Evolutionary conservation across 192 early-diverging fungal genomes (phyloP).

Genomic region (Gryganskiella cystojenkinii): DNA sequence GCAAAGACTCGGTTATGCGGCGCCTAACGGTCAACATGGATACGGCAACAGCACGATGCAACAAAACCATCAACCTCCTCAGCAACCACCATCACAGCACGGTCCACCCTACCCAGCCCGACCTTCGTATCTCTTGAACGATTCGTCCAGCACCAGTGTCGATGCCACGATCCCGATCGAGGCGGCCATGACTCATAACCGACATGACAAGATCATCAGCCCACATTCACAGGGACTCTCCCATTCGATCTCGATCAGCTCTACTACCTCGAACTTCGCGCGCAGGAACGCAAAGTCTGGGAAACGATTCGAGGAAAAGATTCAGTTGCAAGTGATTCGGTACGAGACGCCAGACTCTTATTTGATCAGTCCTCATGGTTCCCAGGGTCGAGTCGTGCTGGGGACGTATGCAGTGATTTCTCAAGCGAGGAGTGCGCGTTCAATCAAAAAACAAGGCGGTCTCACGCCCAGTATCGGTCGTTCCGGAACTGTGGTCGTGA

Average conservation of each 20-base stretch:
- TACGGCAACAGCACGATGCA: background rate
- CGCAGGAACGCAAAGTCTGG: slow-evolving; percentile 28
- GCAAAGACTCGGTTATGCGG: slow-evolving; percentile 14
- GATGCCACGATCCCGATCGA: slow-evolving; percentile 40
- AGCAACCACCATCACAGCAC: background rate
- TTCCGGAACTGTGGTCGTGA: slow-evolving; percentile 40
- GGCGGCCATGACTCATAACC: slow-evolving; percentile 27
- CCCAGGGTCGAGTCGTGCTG: slow-evolving; percentile 28
- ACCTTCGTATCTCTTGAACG: background rate
- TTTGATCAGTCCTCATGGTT: slow-evolving; percentile 41
- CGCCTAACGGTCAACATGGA: background rate
- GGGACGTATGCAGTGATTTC: slow-evolving; percentile 47
- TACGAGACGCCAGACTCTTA: slow-evolving; percentile 42
- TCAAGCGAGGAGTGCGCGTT: slow-evolving; percentile 30
- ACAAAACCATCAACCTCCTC: background rate
- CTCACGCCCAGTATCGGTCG: slow-evolving; percentile 11
- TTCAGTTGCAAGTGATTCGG: slow-evolving; percentile 49
- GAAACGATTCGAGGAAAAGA: slow-evolving; percentile 45
- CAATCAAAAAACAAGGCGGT: slow-evolving; percentile 22
- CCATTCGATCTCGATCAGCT: slow-evolving; percentile 40
- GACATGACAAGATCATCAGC: slow-evolving; percentile 21
- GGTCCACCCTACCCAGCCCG: background rate
- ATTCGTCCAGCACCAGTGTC: background rate
- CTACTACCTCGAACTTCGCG: slow-evolving; percentile 40
- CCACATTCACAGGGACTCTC: slow-evolving; percentile 24